phyloP scores from a whole-genome alignment of 1,284 basidiomycete species.

The Rhodotorula sp. region DNA sequence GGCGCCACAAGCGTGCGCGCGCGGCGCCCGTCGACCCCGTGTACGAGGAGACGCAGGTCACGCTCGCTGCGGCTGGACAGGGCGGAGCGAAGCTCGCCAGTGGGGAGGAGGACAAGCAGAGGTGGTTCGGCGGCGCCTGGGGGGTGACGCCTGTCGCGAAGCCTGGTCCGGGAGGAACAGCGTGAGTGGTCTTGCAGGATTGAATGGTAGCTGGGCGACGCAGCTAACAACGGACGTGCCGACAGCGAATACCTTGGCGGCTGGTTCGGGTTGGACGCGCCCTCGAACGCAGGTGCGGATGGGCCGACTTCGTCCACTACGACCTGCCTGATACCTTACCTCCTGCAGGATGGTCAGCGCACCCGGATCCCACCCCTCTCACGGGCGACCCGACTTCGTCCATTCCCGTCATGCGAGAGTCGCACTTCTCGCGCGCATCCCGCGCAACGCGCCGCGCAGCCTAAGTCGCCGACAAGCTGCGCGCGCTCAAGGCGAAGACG shows the following conservation, averaged over 20 bases:
- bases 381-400: neutral
- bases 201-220: too few relatives aligned
- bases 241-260: conserved; percentile 28
- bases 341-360: conserved; percentile 10
- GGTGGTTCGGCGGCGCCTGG: conserved; percentile 11
- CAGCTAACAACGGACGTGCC: neutral
- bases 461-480: neutral
- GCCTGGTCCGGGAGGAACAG: conserved; percentile 23
- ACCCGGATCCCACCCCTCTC: neutral
- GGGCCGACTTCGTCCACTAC: too few relatives aligned
- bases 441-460: conserved; percentile 4
- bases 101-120: neutral
- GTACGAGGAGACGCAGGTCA: conserved; percentile 20
- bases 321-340: neutral
- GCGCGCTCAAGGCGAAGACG: neutral
- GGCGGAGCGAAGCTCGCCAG: neutral
- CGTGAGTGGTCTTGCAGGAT: conserved; percentile 1
- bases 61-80: neutral
- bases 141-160: conserved; percentile 28
- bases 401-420: conserved; percentile 13
- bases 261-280: conserved; percentile 34
- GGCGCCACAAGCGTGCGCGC: neutral
- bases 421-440: conserved; percentile 30
- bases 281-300: neutral
- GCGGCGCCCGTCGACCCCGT: conserved; percentile 7